phyloP scores from a whole-genome alignment of 148 eudicot genomes.

The Suaeda aralocaspica region DNA sequence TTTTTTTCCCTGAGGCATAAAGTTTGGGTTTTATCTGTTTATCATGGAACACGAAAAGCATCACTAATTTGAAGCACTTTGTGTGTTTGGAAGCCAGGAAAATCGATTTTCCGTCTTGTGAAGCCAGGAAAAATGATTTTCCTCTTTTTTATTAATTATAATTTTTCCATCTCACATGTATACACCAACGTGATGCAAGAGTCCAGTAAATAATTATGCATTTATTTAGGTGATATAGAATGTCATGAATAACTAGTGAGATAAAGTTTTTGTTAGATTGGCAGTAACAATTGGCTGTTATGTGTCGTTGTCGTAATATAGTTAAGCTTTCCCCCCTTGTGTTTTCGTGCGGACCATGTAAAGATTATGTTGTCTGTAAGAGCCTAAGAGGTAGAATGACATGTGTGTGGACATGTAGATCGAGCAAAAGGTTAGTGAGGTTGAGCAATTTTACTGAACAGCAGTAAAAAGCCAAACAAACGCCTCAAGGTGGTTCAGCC shows the following conservation, averaged over 20 bases:
- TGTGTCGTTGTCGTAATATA: background rate
- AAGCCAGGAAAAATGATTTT: too few species aligned
- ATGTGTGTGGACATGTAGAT: slow-evolving; percentile 42
- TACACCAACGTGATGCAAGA: background rate
- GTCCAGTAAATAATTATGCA: too few species aligned
- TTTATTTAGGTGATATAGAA: too few species aligned
- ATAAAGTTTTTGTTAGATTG: too few species aligned
- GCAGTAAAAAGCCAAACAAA: slow-evolving; percentile 35
- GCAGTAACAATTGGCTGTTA: too few species aligned
- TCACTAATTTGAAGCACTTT: background rate
- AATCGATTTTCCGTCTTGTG: background rate
- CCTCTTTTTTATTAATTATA: background rate
- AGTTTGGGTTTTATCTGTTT: too few species aligned
- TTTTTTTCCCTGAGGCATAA: too few species aligned
- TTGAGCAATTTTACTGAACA: slow-evolving; percentile 59
- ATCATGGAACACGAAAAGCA: too few species aligned
- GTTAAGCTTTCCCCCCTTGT: background rate
- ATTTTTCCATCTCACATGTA: background rate
- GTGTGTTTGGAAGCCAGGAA: too few species aligned
- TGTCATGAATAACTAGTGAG: too few species aligned
- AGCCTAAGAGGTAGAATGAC: slow-evolving; percentile 4
- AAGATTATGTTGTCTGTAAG: too few species aligned
- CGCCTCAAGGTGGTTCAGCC: slow-evolving; percentile 40
- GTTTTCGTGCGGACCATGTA: too few species aligned
- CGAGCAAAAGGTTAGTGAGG: slow-evolving; percentile 63